Evolutionary conservation across 2,329 filamentous ascomycete species (phyloP).

Genomic region (Aspergillus fructus): DNA sequence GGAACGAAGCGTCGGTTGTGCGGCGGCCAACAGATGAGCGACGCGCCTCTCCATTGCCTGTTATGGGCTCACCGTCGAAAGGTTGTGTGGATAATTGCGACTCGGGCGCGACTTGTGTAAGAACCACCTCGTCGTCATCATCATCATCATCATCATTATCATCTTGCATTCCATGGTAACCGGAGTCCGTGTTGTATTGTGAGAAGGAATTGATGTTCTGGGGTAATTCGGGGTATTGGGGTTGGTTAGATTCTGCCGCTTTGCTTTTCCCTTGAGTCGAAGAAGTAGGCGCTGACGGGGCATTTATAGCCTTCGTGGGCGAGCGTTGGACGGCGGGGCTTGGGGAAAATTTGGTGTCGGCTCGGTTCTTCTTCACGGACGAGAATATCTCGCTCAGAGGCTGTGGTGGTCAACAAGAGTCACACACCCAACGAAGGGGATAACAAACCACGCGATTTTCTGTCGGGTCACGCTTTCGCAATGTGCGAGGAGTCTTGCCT

Average conservation of each 20-base stretch:
- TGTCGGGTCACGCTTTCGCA: slow-evolving; percentile 43
- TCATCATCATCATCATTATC: slow-evolving; percentile 40
- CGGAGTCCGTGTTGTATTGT: slow-evolving; percentile 46
- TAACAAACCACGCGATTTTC: slow-evolving; percentile 46
- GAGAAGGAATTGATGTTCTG: slow-evolving; percentile 40
- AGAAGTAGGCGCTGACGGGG: slow-evolving; percentile 18
- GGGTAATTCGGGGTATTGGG: slow-evolving; percentile 29
- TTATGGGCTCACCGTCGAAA: slow-evolving; percentile 29
- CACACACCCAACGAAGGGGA: background rate
- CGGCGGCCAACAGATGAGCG: slow-evolving; percentile 34
- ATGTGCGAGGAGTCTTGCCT: slow-evolving; percentile 50
- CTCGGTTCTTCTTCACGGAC: slow-evolving; percentile 39
- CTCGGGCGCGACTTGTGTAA: slow-evolving; percentile 31
- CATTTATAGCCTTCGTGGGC: slow-evolving; percentile 29
- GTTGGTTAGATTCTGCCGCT: slow-evolving; percentile 23
- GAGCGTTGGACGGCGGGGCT: slow-evolving; percentile 36
- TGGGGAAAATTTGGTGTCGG: slow-evolving; percentile 33
- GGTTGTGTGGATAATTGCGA: slow-evolving; percentile 35
- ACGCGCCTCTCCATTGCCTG: slow-evolving; percentile 16
- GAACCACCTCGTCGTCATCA: slow-evolving; percentile 40
- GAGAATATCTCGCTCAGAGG: slow-evolving; percentile 51
- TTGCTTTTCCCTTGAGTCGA: slow-evolving; percentile 13
- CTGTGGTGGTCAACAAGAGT: slow-evolving; percentile 25
- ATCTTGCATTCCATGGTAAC: slow-evolving; percentile 48
- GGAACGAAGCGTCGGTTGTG: slow-evolving; percentile 47